Evolutionary conservation across 805 yeast genomes (phyloP).

Genomic region (Saccharomycopsis oosterbeekiorum): DNA sequence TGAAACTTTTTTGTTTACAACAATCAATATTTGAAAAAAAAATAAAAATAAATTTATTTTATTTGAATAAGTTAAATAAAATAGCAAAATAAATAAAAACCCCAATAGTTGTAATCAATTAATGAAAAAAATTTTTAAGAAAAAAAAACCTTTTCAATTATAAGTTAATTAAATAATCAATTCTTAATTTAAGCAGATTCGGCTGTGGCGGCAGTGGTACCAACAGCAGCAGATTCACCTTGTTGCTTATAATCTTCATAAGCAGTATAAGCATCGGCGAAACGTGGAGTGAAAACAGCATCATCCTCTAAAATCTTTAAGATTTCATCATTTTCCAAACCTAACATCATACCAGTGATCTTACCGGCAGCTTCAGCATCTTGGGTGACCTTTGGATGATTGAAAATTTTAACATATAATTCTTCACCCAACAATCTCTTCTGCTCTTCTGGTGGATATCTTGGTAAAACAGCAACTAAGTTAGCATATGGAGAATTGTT

Average conservation of each 20-base stretch:
- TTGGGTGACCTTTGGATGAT: slow-evolving; percentile 67
- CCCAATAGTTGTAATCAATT: background rate
- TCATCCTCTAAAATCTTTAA: slow-evolving; percentile 84
- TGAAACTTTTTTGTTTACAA: background rate
- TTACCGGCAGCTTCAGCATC: slow-evolving; percentile 96
- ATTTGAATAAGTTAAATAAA: background rate
- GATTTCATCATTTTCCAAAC: slow-evolving; percentile 87
- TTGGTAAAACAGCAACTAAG: slow-evolving; percentile 53
- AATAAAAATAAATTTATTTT: background rate
- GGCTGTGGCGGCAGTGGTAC: slow-evolving; percentile 7
- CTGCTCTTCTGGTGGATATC: slow-evolving; percentile 79
- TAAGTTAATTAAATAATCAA: background rate
- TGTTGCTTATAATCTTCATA: slow-evolving; percentile 77
- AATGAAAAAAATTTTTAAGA: background rate
- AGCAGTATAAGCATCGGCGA: slow-evolving; percentile 90
- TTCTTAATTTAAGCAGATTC: slow-evolving; percentile 2
- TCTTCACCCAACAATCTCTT: slow-evolving; percentile 98
- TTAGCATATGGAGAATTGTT: slow-evolving; percentile 20
- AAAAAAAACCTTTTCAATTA: background rate
- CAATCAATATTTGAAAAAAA: background rate
- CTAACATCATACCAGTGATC: slow-evolving; percentile 97
- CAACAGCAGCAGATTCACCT: slow-evolving; percentile 20
- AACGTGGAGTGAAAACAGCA: slow-evolving; percentile 78
- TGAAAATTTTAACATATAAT: slow-evolving; percentile 83
- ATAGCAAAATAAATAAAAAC: background rate